phyloP scores from a whole-genome alignment of 768 basidiomycete genomes.

The Cytidiella melzeri region DNA sequence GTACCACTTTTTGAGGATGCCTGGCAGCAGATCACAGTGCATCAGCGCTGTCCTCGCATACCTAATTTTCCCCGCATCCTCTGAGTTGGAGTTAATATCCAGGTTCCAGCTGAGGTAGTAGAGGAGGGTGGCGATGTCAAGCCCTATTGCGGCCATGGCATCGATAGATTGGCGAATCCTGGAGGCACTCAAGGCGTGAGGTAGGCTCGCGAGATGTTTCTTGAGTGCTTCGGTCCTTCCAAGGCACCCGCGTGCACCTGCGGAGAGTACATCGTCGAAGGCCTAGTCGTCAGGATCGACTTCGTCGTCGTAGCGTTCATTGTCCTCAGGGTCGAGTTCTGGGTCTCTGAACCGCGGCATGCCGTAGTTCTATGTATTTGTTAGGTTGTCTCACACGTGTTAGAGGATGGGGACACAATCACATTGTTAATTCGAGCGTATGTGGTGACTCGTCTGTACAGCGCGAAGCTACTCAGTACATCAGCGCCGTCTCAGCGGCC shows the following conservation, averaged over 20 bases:
- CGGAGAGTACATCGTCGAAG: background rate
- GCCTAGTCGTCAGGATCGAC: background rate
- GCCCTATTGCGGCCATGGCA: background rate
- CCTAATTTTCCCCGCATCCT: background rate
- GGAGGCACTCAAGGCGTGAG: background rate
- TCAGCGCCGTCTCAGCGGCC: no score
- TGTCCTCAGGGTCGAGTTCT: slow-evolving; percentile 2
- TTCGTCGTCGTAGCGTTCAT: slow-evolving; percentile 2
- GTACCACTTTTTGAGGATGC: background rate
- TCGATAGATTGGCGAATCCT: background rate
- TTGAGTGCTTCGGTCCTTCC: background rate
- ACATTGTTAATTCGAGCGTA: no score
- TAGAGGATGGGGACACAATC: no score
- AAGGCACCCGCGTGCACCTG: no score
- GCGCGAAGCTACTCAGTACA: no score
- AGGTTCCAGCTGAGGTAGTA: no score
- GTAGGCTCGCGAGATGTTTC: background rate
- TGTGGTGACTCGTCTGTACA: no score
- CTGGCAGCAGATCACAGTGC: slow-evolving; percentile 1
- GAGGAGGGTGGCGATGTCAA: slow-evolving; percentile 1
- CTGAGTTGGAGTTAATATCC: background rate
- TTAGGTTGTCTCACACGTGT: no score
- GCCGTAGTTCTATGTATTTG: no score
- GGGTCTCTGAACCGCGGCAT: no score
- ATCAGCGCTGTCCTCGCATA: slow-evolving; percentile 4